These are phyloP conservation scores for Zostera marina DNA, from an alignment of 116 monocot genomes.

Conservation along the genomic window DNA sequence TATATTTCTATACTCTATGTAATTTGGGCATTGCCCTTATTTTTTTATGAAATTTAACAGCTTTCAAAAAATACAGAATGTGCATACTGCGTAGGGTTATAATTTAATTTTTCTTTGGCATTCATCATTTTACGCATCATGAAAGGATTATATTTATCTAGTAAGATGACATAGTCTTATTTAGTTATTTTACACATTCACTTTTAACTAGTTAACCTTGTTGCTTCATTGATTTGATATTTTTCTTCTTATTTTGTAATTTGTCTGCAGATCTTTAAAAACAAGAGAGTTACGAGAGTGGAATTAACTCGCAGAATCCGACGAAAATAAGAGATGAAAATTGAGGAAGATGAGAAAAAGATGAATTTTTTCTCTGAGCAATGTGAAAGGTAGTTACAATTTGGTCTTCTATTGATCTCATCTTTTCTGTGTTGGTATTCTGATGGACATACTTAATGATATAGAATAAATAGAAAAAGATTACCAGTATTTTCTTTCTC, in stretches of 20 bases:
- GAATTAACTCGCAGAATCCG: slow-evolving; percentile 64
- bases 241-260: background rate
- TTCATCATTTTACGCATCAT: too few relatives aligned
- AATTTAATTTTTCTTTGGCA: background rate
- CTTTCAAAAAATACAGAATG: too few relatives aligned
- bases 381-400: slow-evolving; percentile 87
- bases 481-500: background rate
- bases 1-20: too few relatives aligned
- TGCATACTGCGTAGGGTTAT: background rate
- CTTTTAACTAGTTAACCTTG: background rate
- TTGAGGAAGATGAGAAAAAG: slow-evolving; percentile 56
- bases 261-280: slow-evolving; percentile 15
- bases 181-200: too few relatives aligned
- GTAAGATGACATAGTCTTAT: too few relatives aligned
- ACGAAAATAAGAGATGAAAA: slow-evolving; percentile 39
- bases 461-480: too few relatives aligned
- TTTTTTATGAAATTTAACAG: too few relatives aligned
- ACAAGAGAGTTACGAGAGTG: slow-evolving; percentile 67
- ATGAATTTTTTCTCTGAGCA: slow-evolving; percentile 35
- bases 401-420: background rate
- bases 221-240: background rate
- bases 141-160: too few relatives aligned
- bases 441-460: background rate
- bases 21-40: too few relatives aligned
- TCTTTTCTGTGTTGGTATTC: background rate